These are phyloP conservation scores for Rhizopogon salebrosus DNA, from an alignment of 768 basidiomycete genomes.

Conservation along the genomic window DNA sequence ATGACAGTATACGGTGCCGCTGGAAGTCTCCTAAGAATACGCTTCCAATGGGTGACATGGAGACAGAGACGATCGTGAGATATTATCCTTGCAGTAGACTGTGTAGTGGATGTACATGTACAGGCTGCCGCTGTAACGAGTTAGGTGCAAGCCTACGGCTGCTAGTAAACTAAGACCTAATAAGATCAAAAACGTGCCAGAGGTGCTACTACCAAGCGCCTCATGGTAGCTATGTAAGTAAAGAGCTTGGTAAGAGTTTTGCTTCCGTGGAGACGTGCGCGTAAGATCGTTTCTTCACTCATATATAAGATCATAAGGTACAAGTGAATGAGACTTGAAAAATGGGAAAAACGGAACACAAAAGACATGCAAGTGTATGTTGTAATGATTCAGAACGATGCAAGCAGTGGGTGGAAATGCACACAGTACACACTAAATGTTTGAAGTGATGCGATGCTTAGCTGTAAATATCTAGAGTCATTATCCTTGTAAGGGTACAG, in stretches of 20 bases:
- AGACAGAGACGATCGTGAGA: constrained; percentile 3
- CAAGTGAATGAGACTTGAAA: too few relatives aligned
- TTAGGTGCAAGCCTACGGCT: neutral
- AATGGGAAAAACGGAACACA: too few relatives aligned
- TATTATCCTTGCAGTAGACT: neutral
- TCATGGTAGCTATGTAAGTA: too few relatives aligned
- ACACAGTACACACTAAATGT: too few relatives aligned
- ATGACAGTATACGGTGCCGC: constrained; percentile 57
- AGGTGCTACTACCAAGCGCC: too few relatives aligned
- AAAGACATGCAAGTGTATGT: neutral
- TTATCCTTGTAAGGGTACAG: neutral
- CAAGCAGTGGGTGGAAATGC: neutral
- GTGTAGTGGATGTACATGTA: neutral
- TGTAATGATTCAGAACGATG: neutral
- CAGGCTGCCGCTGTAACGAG: too few relatives aligned
- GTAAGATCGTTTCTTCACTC: too few relatives aligned
- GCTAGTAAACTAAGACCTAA: too few relatives aligned
- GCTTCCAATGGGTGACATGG: constrained; percentile 61
- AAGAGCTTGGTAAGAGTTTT: too few relatives aligned
- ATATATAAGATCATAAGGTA: too few relatives aligned
- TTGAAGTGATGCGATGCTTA: neutral
- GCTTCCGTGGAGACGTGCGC: too few relatives aligned
- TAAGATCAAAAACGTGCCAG: neutral
- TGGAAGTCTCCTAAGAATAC: constrained; percentile 78
- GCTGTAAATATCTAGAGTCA: neutral